Conservation (phyloP, 1,139 yeast genomes). For the Dujonia santamariae region DNA sequence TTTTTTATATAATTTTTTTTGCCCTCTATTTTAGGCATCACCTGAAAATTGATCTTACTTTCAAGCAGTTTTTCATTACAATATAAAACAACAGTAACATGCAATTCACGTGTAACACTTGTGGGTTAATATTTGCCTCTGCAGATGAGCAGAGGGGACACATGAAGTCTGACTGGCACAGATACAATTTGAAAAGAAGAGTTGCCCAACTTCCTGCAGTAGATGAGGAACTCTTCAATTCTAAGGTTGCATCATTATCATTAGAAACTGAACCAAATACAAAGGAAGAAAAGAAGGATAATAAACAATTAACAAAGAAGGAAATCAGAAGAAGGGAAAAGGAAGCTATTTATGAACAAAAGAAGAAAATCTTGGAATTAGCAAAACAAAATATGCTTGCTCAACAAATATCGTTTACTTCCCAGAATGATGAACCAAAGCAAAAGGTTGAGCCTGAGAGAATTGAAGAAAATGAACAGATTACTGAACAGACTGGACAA, state of each 20-base stretch:
- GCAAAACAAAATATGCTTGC: constrained; percentile 57
- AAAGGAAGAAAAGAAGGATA: constrained; percentile 18
- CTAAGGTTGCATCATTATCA: constrained; percentile 41
- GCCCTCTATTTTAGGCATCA: not conserved
- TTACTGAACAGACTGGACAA: constrained; percentile 9
- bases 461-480: constrained; percentile 11
- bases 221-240: constrained; percentile 44
- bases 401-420: constrained; percentile 12
- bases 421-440: constrained; percentile 9
- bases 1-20: constrained; percentile 1
- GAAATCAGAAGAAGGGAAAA: constrained; percentile 63
- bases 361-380: constrained; percentile 55
- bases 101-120: constrained; percentile 44
- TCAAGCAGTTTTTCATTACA: not conserved
- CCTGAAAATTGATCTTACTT: not conserved
- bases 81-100: constrained; percentile 8
- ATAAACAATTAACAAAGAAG: constrained; percentile 50
- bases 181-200: constrained; percentile 59
- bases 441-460: constrained; percentile 10
- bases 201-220: constrained; percentile 58
- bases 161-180: constrained; percentile 75
- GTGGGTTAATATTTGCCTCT: constrained; percentile 38
- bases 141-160: constrained; percentile 43
- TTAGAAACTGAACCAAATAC: constrained; percentile 10
- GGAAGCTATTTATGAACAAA: constrained; percentile 62